A percentile compares a stretch with the other conserved stretches of the same genome.
phyloP scores from a whole-genome alignment of 805 yeast genomes.

The Kluyveromyces nonfermentans region DNA sequence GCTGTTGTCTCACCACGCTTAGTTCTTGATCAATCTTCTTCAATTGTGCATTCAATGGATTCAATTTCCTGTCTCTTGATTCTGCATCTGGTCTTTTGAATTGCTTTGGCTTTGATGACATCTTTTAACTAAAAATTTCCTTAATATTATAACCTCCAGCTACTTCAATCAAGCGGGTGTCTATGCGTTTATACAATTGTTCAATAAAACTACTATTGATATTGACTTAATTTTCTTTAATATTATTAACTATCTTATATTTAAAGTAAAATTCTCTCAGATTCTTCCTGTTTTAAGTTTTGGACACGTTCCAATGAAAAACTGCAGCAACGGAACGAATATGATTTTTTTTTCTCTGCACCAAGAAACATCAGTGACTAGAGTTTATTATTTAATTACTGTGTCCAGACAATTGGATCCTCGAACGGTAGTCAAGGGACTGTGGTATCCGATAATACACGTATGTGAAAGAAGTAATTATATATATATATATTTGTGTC shows the following conservation, averaged over 20 bases:
- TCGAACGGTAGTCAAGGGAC: too few species aligned
- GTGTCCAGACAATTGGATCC: too few species aligned
- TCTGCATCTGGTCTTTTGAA: conserved; percentile 69
- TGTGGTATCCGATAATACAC: too few species aligned
- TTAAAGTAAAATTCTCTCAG: neutral
- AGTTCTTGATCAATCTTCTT: conserved; percentile 50
- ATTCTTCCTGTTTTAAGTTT: neutral
- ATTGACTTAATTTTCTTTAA: neutral
- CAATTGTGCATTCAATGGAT: conserved; percentile 48
- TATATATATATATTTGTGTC: too few species aligned
- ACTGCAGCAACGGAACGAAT: too few species aligned
- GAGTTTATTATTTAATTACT: too few species aligned
- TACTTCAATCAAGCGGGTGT: neutral
- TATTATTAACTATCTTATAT: too few species aligned
- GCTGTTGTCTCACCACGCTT: conserved; percentile 42
- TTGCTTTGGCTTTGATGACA: conserved; percentile 2
- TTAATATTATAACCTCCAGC: neutral
- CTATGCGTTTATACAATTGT: neutral
- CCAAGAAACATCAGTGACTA: neutral
- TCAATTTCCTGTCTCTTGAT: conserved; percentile 50
- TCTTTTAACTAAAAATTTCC: neutral
- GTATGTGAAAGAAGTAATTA: too few species aligned
- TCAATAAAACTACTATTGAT: neutral
- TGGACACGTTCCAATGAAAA: neutral
- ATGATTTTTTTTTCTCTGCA: neutral